Conservation (phyloP, 345 rosid species). For the Kandelia obovata region DNA sequence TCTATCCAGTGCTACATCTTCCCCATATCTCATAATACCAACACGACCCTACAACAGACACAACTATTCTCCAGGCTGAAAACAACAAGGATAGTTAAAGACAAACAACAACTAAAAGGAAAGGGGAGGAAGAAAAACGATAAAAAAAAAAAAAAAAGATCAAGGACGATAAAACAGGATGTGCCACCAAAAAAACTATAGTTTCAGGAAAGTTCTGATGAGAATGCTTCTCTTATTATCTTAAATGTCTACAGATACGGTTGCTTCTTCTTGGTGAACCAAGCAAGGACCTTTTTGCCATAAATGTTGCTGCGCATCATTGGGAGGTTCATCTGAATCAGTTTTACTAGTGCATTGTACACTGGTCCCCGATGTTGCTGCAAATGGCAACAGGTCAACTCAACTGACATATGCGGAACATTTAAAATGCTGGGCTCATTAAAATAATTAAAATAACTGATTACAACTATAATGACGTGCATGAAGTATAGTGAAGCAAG, state of each 20-base stretch:
- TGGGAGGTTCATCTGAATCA: background rate
- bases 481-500: too few species aligned
- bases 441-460: too few species aligned
- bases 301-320: constrained; percentile 6
- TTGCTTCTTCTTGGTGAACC: background rate
- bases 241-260: background rate
- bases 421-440: too few species aligned
- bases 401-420: too few species aligned
- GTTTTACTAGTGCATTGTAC: background rate
- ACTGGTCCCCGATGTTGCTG: background rate
- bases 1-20: too few species aligned
- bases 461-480: too few species aligned
- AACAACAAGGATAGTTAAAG: background rate
- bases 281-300: constrained; percentile 9
- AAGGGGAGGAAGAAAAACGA: background rate
- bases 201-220: background rate
- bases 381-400: background rate
- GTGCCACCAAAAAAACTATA: background rate
- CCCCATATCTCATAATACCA: too few species aligned
- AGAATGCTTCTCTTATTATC: background rate
- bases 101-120: background rate
- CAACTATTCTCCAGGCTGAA: background rate
- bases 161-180: background rate
- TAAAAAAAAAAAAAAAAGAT: background rate
- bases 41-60: background rate